These are phyloP conservation scores for Glycine soja DNA, from an alignment of 306 rosid species.

Conservation along the genomic window DNA sequence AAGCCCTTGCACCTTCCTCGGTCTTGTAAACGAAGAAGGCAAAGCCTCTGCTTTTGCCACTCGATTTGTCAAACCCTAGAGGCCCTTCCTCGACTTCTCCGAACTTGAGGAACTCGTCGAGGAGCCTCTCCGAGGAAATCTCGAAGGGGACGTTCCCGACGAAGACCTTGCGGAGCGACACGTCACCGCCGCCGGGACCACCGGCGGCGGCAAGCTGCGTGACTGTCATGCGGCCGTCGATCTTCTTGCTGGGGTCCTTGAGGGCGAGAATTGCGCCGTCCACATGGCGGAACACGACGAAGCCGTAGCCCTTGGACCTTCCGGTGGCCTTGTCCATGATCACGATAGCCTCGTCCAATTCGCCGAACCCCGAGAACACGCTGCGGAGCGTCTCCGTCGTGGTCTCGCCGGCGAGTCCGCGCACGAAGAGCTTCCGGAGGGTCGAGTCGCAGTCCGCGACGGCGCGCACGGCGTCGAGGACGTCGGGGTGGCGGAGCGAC, in stretches of 20 bases:
- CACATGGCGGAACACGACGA: constrained; percentile 78
- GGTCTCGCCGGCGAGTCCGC: constrained; percentile 90
- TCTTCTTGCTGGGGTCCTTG: constrained; percentile 92
- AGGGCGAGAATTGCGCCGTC: constrained; percentile 83
- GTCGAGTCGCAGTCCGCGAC: constrained; percentile 76
- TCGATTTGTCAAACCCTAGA: constrained; percentile 86
- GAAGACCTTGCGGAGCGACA: constrained; percentile 66
- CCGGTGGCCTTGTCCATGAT: constrained; percentile 81
- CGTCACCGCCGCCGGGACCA: constrained; percentile 37
- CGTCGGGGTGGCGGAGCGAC: constrained; percentile 68
- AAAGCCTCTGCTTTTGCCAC: constrained; percentile 81
- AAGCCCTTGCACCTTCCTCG: constrained; percentile 79
- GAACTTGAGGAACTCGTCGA: constrained; percentile 65
- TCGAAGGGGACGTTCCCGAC: constrained; percentile 89
- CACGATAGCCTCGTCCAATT: constrained; percentile 86
- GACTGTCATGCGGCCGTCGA: constrained; percentile 89
- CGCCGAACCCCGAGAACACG: constrained; percentile 77
- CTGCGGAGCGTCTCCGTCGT: constrained; percentile 82
- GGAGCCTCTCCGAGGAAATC: constrained; percentile 69
- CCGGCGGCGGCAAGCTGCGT: constrained; percentile 90
- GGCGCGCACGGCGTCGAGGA: constrained; percentile 71
- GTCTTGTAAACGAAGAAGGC: constrained; percentile 85
- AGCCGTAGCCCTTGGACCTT: constrained; percentile 84
- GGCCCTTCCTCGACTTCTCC: constrained; percentile 97
- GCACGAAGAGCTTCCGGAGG: constrained; percentile 84